Base-by-base conservation (phyloP, 768 basidiomycete genomes). In the Kwoniella dejecticola region DNA sequence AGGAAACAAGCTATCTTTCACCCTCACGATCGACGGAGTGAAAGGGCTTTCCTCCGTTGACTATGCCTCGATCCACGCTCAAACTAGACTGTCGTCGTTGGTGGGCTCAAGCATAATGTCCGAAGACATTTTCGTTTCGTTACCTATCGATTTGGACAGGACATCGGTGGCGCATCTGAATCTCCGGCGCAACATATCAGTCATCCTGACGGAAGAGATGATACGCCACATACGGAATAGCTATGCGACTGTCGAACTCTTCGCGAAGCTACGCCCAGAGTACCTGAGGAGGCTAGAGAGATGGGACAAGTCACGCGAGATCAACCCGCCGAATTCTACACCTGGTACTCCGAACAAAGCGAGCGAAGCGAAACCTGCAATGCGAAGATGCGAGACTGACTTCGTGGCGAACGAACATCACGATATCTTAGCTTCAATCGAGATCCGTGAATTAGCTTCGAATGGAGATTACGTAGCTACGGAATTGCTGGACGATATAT, bases 311-410 rank as follows among this genome's bases (percentile, higher is more conserved):
- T 83, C 90, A 82, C 86, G 92, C 31, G 93, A 97, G 66, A 42
- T 29, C 13, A 27, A 27, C 17, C 45, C 58, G 12, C 49, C 54
- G 1, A 57, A 31, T 11, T 52, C 53, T 3, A 26, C 26, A 3
- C 57, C 64, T 24, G 57, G 52, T 13, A 66, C 67, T 1, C 85
- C 88, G 48, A 85, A 85, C 8, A 40, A 44, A 31, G 31, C 46
- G 15, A 60, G 58, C 13, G 63, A 68, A 53, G 27, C 26, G n/a
- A 58, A 59, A 19, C 82, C 42, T n/a, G 82, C 83, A 17, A 95
- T 95, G 92, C 86, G 94, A 19, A 87, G 92, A 26, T 90, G 92
- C 21, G 95, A 97, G 80, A 89, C 84, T 44, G 92, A 97, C 70
- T 93, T 97, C 65, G 85, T 95, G 26, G 85, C 87, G 12, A 87